Evolutionary conservation across 805 yeast genomes (phyloP).

Genomic region (Ogataea saltuana): DNA sequence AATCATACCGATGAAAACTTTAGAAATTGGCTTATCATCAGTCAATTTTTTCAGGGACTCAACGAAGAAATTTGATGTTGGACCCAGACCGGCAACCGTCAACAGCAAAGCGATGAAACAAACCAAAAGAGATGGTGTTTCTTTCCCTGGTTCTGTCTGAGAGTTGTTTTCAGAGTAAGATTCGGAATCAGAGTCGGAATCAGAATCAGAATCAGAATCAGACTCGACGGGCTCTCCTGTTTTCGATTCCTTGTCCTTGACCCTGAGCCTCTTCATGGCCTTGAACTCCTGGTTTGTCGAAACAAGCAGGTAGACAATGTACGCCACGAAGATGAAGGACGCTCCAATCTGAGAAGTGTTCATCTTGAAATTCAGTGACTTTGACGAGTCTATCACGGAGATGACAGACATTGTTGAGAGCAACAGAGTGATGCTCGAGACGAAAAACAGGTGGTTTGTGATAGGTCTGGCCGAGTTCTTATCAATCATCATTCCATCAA

Average conservation of each 20-base stretch:
- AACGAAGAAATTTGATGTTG: slow-evolving; percentile 20
- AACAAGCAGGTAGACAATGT: slow-evolving; percentile 15
- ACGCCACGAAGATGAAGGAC: slow-evolving; percentile 15
- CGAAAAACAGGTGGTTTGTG: slow-evolving; percentile 17
- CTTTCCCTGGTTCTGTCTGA: slow-evolving; percentile 12
- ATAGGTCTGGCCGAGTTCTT: slow-evolving; percentile 9
- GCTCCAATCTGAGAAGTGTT: slow-evolving; percentile 20
- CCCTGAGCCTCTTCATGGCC: slow-evolving; percentile 15
- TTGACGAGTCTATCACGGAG: slow-evolving; percentile 15
- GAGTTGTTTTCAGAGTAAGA: slow-evolving; percentile 7
- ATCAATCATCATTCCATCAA: slow-evolving; percentile 12
- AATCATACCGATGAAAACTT: slow-evolving; percentile 21
- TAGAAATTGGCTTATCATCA: slow-evolving; percentile 19
- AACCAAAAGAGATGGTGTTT: slow-evolving; percentile 15
- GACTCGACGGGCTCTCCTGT: not conserved
- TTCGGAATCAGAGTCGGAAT: slow-evolving; percentile 13
- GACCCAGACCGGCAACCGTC: slow-evolving; percentile 18
- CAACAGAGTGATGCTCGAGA: slow-evolving; percentile 10
- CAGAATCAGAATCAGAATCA: slow-evolving; percentile 9
- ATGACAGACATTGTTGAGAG: slow-evolving; percentile 17
- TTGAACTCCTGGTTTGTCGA: slow-evolving; percentile 19
- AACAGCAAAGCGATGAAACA: slow-evolving; percentile 15
- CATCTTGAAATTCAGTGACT: slow-evolving; percentile 16
- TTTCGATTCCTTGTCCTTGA: slow-evolving; percentile 8
- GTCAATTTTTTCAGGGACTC: slow-evolving; percentile 18